These are phyloP conservation scores for Aeminium ludgeri DNA, from an alignment of 495 filamentous ascomycete genomes.

Conservation along the genomic window DNA sequence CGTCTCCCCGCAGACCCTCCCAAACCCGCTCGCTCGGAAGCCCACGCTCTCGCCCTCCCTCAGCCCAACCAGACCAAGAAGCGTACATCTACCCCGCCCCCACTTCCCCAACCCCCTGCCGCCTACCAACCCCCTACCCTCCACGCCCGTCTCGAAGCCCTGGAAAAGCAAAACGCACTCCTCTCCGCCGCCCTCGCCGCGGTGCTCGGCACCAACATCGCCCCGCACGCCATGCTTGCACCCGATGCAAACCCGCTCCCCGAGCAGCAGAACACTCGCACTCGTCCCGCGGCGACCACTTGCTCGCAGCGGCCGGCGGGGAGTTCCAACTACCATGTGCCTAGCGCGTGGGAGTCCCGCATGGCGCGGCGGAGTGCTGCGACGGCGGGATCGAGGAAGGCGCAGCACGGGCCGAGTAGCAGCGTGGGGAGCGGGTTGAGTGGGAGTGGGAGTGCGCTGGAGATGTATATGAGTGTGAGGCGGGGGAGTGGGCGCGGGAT, in stretches of 20 bases:
- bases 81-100: too few relatives aligned
- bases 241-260: too few relatives aligned
- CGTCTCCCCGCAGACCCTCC: too few relatives aligned
- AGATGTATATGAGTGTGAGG: constrained; percentile 16
- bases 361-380: constrained; percentile 10
- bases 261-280: too few relatives aligned
- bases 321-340: too few relatives aligned
- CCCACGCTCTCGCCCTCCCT: too few relatives aligned
- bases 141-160: constrained; percentile 17
- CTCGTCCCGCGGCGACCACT: not conserved
- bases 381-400: too few relatives aligned
- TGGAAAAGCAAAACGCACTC: constrained; percentile 20
- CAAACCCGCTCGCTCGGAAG: too few relatives aligned
- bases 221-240: not conserved
- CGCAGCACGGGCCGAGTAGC: too few relatives aligned
- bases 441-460: constrained; percentile 13
- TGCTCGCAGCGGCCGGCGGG: not conserved
- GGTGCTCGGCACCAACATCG: constrained; percentile 17
- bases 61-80: constrained; percentile 2
- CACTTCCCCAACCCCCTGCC: not conserved
- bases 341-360: constrained; percentile 9
- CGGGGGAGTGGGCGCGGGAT: constrained; percentile 5
- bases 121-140: too few relatives aligned
- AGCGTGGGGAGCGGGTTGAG: constrained; percentile 3
- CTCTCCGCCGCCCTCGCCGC: constrained; percentile 20